Percentiles rank a stretch among this genome's conserved stretches.
phyloP scores from a whole-genome alignment of 1,284 basidiomycete species.

The Nidula niveotomentosa region DNA sequence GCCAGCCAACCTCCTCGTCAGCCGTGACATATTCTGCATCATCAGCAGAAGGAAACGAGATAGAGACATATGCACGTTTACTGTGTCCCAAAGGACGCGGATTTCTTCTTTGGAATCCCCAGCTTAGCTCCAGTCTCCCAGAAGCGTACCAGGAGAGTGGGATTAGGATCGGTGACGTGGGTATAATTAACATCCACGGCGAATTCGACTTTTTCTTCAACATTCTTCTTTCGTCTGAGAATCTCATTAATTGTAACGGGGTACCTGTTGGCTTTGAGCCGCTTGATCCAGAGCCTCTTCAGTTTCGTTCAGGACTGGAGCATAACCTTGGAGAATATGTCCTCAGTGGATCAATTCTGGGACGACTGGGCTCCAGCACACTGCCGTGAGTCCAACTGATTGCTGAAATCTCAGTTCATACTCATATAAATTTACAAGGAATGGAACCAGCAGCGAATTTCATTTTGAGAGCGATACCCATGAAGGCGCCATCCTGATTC shows the following conservation, averaged over 20 bases:
- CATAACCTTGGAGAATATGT: not conserved
- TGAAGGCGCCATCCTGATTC: slow-evolving; percentile 11
- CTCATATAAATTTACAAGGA: too few relatives aligned
- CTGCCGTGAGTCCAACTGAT: not conserved
- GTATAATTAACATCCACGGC: slow-evolving; percentile 23
- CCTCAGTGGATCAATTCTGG: not conserved
- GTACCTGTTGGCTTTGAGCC: slow-evolving; percentile 14
- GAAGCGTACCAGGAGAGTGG: slow-evolving; percentile 19
- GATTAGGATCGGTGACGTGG: slow-evolving; percentile 26
- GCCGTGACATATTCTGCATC: not conserved
- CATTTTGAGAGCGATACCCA: not conserved
- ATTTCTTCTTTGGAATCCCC: slow-evolving; percentile 28
- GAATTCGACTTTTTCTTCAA: slow-evolving; percentile 35
- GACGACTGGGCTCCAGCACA: not conserved
- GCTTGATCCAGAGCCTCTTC: not conserved
- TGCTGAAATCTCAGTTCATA: not conserved
- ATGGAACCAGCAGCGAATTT: not conserved
- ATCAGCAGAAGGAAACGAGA: not conserved
- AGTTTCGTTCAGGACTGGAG: not conserved
- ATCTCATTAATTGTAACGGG: slow-evolving; percentile 13
- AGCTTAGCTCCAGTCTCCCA: slow-evolving; percentile 16
- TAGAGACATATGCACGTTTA: not conserved
- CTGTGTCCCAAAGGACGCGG: slow-evolving; percentile 14
- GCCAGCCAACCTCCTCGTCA: too few relatives aligned
- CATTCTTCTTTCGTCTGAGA: slow-evolving; percentile 18